Conservation (phyloP, 2,329 filamentous ascomycete species). For the Annulohypoxylon truncatum region DNA sequence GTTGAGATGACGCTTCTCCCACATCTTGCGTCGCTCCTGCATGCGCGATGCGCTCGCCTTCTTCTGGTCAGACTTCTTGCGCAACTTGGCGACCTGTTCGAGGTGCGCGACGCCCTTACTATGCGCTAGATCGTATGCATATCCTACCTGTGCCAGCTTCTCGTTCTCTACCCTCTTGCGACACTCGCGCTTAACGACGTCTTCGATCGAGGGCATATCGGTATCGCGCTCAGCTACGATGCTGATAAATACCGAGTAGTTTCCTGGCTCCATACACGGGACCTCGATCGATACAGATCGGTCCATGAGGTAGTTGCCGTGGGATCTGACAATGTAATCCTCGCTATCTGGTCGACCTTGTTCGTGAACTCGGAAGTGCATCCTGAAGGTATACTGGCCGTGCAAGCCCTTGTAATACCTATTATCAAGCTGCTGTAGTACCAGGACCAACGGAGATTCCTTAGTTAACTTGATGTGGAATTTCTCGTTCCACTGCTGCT, state of each 20-base stretch:
- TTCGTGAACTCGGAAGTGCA: constrained; percentile 65
- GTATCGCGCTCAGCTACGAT: constrained; percentile 63
- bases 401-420: constrained; percentile 71
- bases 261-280: constrained; percentile 64
- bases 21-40: constrained; percentile 60
- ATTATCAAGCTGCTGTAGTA: constrained; percentile 70
- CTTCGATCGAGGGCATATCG: constrained; percentile 60
- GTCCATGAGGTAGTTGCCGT: constrained; percentile 68
- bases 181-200: constrained; percentile 66
- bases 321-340: constrained; percentile 70
- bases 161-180: constrained; percentile 63
- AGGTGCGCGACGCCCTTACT: constrained; percentile 66
- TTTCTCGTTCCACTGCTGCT: constrained; percentile 69
- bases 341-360: constrained; percentile 62
- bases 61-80: constrained; percentile 61
- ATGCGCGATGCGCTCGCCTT: constrained; percentile 61
- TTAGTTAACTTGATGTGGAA: constrained; percentile 68
- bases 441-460: constrained; percentile 68
- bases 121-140: constrained; percentile 70
- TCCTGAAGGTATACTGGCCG: constrained; percentile 66
- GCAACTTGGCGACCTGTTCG: constrained; percentile 61
- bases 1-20: constrained; percentile 60
- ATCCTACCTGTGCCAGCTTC: constrained; percentile 68
- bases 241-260: constrained; percentile 68
- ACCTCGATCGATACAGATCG: constrained; percentile 70